A percentile compares a stretch with the other conserved stretches of the same genome.
phyloP scores from a whole-genome alignment of 345 rosid genomes.

The Hibiscus tridactylites region DNA sequence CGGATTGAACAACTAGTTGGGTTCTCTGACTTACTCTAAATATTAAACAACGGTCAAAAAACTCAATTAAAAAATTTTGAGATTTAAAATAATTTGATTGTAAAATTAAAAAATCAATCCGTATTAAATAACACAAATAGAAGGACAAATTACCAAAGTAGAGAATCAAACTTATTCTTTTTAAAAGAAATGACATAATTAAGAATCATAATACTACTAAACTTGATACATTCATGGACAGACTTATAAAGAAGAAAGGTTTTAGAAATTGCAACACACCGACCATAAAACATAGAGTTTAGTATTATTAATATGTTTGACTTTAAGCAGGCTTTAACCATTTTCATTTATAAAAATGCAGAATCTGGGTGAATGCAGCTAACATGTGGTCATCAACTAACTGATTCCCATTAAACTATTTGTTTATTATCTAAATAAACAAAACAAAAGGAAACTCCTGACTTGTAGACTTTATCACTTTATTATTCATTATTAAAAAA shows the following conservation, averaged over 20 bases:
- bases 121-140: too few species aligned
- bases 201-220: too few species aligned
- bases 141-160: too few species aligned
- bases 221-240: too few species aligned
- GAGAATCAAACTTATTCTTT: too few species aligned
- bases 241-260: neutral
- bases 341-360: neutral
- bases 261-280: neutral
- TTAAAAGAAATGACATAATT: too few species aligned
- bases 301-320: neutral
- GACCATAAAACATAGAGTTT: neutral
- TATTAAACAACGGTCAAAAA: too few species aligned
- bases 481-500: neutral
- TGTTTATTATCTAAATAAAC: neutral
- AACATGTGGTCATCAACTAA: neutral
- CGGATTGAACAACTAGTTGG: too few species aligned
- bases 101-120: too few species aligned
- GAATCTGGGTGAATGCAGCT: neutral
- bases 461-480: neutral
- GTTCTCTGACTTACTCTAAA: too few species aligned
- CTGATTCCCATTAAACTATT: neutral
- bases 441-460: neutral
- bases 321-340: neutral
- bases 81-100: too few species aligned
- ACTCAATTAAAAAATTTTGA: too few species aligned